Base-by-base conservation (phyloP, 371 early-diverging fungal genomes). In the Parasitella parasitica region DNA sequence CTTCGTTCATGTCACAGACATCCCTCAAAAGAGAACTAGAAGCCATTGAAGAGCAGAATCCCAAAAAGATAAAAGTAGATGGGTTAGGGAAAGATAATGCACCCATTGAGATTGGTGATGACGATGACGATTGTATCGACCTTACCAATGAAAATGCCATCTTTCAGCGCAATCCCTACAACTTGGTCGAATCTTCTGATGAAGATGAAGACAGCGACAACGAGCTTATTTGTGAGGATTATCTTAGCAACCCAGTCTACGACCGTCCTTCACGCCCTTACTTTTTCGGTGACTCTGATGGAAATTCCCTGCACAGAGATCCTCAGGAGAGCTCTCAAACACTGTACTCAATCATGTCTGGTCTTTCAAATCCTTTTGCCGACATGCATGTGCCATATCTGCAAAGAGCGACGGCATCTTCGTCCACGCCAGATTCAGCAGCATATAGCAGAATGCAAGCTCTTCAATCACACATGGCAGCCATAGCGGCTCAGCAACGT, bases 71-170 rank as follows among this genome's bases (percentile, higher is more conserved):
- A 24, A 54, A 38, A 9, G 3, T 35, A 11, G 28, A 15, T 32
- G 16, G 7, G 6, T 11, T 3, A n/a, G 55, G 30, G 20, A 36
- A 32, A 24, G 41, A 28, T 16, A 30, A 35, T 26, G 46, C 20
- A 20, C 49, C 35, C 13, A 20, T 37, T 26, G 36, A 54, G 15
- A n/a, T 61, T 3, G 27, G 34, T 48, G 63, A 67, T 22, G 63
- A 62, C 6, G 41, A 46, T 46, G 63, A 53, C 15, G 41, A 49
- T 26, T 38, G 50, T 7, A 69, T 69, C 49, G 69, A 69, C 35
- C 28, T 64, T 11, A 69, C 69, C 16, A 30, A 26, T 6, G 60
- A 63, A 0, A 54, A 46, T 30, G 52, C 53, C 5, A 27, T 52
- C 22, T 18, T 39, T 11, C 12, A 22, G 2, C 18, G 22, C 24